Conservation (phyloP, 495 filamentous ascomycete genomes). For the Trichoderma orchidacearum region DNA sequence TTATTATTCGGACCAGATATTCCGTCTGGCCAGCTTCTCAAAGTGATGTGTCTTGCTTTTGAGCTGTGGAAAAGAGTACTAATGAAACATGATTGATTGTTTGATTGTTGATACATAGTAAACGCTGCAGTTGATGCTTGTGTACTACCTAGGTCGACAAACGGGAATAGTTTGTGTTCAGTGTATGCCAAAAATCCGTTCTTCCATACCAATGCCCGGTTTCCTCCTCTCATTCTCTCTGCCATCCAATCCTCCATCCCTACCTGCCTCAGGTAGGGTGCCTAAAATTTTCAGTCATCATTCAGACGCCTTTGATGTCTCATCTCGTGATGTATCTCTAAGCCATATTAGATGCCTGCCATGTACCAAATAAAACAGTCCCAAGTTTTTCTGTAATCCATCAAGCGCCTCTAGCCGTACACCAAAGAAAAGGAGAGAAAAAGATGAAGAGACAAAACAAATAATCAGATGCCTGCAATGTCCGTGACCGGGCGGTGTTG, state of each 20-base stretch:
- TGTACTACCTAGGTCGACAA: slow-evolving; percentile 12
- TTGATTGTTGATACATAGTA: neutral
- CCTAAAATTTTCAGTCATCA: neutral
- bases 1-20: too few relatives aligned
- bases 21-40: too few relatives aligned
- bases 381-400: neutral
- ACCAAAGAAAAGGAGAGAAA: slow-evolving; percentile 9
- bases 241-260: neutral
- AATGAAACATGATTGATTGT: neutral
- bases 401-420: slow-evolving; percentile 18
- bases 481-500: neutral
- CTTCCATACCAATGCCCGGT: neutral
- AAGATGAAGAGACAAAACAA: slow-evolving; percentile 1
- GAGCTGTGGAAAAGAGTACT: too few relatives aligned
- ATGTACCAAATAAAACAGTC: neutral
- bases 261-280: neutral
- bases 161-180: neutral
- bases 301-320: neutral
- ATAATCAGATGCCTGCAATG: neutral
- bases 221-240: neutral
- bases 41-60: too few relatives aligned
- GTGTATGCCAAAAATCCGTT: neutral
- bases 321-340: neutral
- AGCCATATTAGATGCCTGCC: neutral
- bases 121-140: slow-evolving; percentile 1